Percentiles rank a stretch among this genome's conserved stretches.
Evolutionary conservation across 139 green algal species (phyloP).

Genomic region (Choricystis sp.): DNA sequence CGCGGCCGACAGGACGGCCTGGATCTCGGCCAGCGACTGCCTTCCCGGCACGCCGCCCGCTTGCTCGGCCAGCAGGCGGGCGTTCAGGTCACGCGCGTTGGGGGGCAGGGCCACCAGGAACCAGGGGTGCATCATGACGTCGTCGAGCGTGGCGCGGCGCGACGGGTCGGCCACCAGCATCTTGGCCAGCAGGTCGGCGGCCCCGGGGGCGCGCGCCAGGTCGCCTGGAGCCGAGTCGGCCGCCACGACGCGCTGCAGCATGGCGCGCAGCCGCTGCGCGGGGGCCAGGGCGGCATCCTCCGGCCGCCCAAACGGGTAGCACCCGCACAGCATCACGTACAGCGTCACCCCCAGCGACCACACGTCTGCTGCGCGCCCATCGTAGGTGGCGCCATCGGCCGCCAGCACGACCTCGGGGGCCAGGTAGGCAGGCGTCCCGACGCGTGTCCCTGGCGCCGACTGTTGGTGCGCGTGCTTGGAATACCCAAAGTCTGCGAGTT

Average conservation of each 20-base stretch:
- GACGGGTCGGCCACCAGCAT: slow-evolving; percentile 52
- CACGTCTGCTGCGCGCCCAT: slow-evolving; percentile 85
- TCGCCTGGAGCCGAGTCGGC: background rate
- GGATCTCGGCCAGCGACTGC: background rate
- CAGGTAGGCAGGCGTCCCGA: slow-evolving; percentile 96
- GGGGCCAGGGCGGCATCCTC: slow-evolving; percentile 64
- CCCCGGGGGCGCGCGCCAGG: slow-evolving; percentile 35
- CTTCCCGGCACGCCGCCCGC: background rate
- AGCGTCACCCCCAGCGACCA: slow-evolving; percentile 96
- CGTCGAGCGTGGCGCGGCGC: slow-evolving; percentile 58
- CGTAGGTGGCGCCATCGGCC: slow-evolving; percentile 67
- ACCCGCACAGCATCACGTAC: slow-evolving; percentile 88
- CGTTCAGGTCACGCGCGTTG: slow-evolving; percentile 68
- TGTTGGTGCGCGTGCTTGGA: slow-evolving; percentile 67
- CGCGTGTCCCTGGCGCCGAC: slow-evolving; percentile 56
- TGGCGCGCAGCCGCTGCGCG: slow-evolving; percentile 49
- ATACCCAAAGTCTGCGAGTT: slow-evolving; percentile 53
- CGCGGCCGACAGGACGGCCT: background rate
- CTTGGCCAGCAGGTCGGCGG: slow-evolving; percentile 43
- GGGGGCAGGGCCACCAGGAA: slow-evolving; percentile 80
- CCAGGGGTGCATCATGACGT: slow-evolving; percentile 65
- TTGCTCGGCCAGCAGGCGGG: slow-evolving; percentile 19
- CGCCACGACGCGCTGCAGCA: slow-evolving; percentile 13
- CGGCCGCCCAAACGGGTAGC: slow-evolving; percentile 93
- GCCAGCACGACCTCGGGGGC: slow-evolving; percentile 88